phyloP scores from a whole-genome alignment of 306 rosid species.

The Cicer yamashitae region DNA sequence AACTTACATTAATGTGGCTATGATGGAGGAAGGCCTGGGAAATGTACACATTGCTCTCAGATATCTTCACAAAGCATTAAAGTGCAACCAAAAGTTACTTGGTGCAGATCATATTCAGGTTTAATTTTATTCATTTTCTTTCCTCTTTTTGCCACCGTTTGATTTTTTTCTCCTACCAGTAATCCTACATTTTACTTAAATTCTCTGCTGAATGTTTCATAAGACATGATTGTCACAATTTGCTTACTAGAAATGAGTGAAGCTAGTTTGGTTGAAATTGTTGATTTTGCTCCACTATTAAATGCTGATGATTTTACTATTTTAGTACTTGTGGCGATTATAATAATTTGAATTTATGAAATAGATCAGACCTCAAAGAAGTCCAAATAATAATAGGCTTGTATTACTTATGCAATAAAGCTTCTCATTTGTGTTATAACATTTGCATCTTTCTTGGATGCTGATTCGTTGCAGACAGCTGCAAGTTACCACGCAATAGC shows the following conservation, averaged over 20 bases:
- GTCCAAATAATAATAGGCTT: slow-evolving; percentile 26
- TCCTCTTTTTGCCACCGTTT: slow-evolving; percentile 16
- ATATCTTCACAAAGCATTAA: slow-evolving; percentile 98
- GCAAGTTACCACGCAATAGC: slow-evolving; percentile 99
- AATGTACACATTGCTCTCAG: slow-evolving; percentile 96
- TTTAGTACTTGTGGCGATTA: slow-evolving; percentile 1
- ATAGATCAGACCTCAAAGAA: not conserved
- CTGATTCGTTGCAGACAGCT: slow-evolving; percentile 78
- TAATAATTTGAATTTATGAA: slow-evolving; percentile 9
- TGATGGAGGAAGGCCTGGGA: slow-evolving; percentile 99
- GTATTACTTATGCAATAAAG: slow-evolving; percentile 25
- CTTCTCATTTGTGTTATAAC: slow-evolving; percentile 39
- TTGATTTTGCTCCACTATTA: slow-evolving; percentile 22
- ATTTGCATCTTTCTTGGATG: slow-evolving; percentile 42
- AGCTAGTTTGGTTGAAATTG: slow-evolving; percentile 29
- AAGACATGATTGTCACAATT: slow-evolving; percentile 5
- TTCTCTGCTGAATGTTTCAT: slow-evolving; percentile 13
- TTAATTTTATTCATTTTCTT: slow-evolving; percentile 42
- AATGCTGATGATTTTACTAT: slow-evolving; percentile 8
- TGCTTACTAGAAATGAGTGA: not conserved
- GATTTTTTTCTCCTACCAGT: slow-evolving; percentile 20
- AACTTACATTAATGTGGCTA: slow-evolving; percentile 97
- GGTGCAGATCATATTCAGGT: slow-evolving; percentile 99
- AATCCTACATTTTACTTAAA: slow-evolving; percentile 19
- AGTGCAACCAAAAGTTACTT: slow-evolving; percentile 91